Evolutionary conservation across 441 rosid genomes (phyloP), one percentile per base, ranked within the genome.

Genomic region (Flueggea neowawraea): DNA sequence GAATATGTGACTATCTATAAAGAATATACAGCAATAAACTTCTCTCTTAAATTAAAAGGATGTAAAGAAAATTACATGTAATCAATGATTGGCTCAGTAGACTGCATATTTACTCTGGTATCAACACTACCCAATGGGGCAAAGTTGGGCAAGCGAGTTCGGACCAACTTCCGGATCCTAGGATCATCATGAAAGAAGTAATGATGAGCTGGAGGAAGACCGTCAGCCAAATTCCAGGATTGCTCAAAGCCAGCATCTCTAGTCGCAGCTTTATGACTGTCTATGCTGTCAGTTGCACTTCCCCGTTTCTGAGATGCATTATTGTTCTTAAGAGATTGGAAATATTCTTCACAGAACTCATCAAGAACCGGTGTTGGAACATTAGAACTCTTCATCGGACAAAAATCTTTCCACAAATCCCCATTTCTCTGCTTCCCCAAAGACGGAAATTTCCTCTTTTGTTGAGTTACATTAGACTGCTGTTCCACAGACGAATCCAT

Each of bases 161-260:
- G 66, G 47, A 82, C 94, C 66, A 89, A 67, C 49, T 60, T 70
- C 76, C 48, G 84, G 67, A 91, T 79, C 73, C 89, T 85, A 59
- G 82, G 80, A 81, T 94, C 93, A 52, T 75, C 73, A 68, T 91
- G 89, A 78, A 84, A 83, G 78, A 87, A 91, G 77, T 89, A 94
- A 58, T 44, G 54, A 73, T 87, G 91, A 52, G 97, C 76, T 54
- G 95, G 94, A 73, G 90, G 91, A 67, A 73, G 76, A 73, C 82
- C 74, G 51, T 62, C 69, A 44, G 74, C 63, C 2, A 17, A 41
- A 66, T 74, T 79, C 79, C 69, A 58, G 69, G 69, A 55, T 54
- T 74, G 77, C 59, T 69, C 76, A 54, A 64, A 54, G 54, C 55
- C 71, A 55, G 71, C 69, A 57, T 14, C 58, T 61, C 57, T 66